Conservation (phyloP, 768 basidiomycete species). For the Auriscalpium orientale region DNA sequence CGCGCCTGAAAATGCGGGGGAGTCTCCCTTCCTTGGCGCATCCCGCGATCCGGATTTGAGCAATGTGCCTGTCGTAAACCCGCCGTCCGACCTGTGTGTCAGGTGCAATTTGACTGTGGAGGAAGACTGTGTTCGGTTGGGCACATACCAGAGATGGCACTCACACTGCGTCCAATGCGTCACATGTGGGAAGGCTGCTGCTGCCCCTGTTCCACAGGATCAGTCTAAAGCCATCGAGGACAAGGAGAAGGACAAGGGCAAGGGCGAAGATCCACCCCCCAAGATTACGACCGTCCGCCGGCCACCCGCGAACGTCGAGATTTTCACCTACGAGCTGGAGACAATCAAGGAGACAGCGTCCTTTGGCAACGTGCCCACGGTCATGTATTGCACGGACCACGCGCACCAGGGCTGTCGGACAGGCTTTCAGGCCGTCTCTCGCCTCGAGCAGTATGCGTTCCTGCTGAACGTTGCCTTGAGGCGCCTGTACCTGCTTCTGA, state of each 20-base stretch:
- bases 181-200: constrained; percentile 71
- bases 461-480: constrained; percentile 91
- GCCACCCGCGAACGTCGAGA: constrained; percentile 71
- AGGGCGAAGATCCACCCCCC: constrained; percentile 37
- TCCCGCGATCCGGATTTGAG: constrained; percentile 39
- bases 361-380: constrained; percentile 65
- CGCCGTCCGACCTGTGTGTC: constrained; percentile 87
- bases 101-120: constrained; percentile 88
- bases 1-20: constrained; percentile 85
- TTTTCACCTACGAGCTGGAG: constrained; percentile 73
- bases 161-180: constrained; percentile 85
- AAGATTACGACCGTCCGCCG: constrained; percentile 62
- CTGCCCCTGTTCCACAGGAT: constrained; percentile 47
- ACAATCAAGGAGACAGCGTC: constrained; percentile 59
- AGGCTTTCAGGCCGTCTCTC: constrained; percentile 88
- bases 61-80: constrained; percentile 51
- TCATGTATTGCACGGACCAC: constrained; percentile 75
- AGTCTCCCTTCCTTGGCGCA: constrained; percentile 62
- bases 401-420: constrained; percentile 53
- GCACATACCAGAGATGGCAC: constrained; percentile 98
- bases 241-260: constrained; percentile 37
- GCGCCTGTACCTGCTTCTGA: constrained; percentile 78
- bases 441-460: constrained; percentile 97
- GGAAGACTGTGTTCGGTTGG: constrained; percentile 92
- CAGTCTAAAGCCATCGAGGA: constrained; percentile 39